Conservation (phyloP, 2,329 filamentous ascomycete genomes). For the Helotiales sp. region DNA sequence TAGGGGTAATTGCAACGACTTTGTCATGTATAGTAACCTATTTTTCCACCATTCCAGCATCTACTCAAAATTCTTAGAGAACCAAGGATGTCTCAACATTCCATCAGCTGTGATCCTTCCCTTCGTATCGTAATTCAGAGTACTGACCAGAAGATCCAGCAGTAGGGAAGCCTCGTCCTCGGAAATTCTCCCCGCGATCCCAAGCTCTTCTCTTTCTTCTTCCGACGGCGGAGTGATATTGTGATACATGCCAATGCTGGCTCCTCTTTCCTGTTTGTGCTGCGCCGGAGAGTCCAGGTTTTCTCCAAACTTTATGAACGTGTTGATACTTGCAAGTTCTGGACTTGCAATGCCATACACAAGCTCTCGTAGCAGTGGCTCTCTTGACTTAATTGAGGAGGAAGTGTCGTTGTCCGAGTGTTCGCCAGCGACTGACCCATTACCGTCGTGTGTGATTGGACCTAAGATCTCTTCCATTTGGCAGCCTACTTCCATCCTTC, state of each 20-base stretch:
- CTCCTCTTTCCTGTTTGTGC: no score
- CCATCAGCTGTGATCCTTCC: background rate
- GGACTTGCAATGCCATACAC: background rate
- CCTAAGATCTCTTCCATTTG: background rate
- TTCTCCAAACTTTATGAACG: background rate
- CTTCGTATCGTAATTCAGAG: constrained; percentile 4
- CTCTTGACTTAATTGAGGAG: no score
- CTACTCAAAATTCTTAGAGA: constrained; percentile 1
- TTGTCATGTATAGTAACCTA: background rate
- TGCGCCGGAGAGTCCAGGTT: background rate
- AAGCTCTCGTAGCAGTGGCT: background rate
- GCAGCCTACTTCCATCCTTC: background rate
- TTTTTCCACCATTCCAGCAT: background rate
- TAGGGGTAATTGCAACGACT: background rate
- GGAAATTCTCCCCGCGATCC: background rate
- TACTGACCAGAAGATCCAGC: background rate
- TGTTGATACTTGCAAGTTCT: no score
- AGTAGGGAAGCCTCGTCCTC: background rate
- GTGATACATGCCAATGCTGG: no score
- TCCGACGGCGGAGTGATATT: no score
- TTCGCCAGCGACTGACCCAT: background rate
- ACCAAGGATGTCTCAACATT: constrained; percentile 10
- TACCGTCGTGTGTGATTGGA: background rate
- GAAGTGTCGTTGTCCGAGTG: background rate
- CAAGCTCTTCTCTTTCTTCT: background rate